A percentile compares a stretch with the other conserved stretches of the same genome.
Evolutionary conservation across 257 asterid species (phyloP).

Genomic region (Petunia axillaris): DNA sequence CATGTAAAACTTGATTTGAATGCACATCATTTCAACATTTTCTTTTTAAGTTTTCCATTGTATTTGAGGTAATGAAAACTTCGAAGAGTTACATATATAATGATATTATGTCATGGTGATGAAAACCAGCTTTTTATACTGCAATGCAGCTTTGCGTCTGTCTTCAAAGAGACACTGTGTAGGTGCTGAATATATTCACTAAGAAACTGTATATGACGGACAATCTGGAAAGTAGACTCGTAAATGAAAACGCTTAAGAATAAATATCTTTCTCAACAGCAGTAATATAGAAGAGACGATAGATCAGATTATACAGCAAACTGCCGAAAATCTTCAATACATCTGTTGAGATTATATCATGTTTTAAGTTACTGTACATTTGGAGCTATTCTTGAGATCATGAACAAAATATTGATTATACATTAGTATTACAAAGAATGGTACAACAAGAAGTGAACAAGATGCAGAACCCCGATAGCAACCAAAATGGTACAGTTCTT

Average conservation of each 20-base stretch:
- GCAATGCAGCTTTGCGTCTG: background rate
- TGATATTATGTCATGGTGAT: slow-evolving; percentile 7
- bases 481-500: background rate
- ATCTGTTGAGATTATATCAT: background rate
- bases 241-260: background rate
- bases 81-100: slow-evolving; percentile 2
- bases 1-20: slow-evolving; percentile 16
- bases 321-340: background rate
- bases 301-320: background rate
- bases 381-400: slow-evolving; percentile 7
- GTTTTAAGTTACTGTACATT: background rate
- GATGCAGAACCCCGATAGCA: background rate
- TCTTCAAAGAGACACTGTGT: no score
- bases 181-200: no score
- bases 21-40: slow-evolving; percentile 15
- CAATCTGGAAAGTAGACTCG: background rate
- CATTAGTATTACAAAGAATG: slow-evolving; percentile 5
- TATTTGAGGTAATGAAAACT: background rate
- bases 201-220: no score
- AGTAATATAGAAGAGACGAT: background rate
- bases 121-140: background rate
- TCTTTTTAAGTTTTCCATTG: background rate
- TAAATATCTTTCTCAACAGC: background rate
- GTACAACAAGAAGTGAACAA: background rate
- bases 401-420: background rate